phyloP scores from a whole-genome alignment of 163 green algal species.

The Chlorella variabilis region DNA sequence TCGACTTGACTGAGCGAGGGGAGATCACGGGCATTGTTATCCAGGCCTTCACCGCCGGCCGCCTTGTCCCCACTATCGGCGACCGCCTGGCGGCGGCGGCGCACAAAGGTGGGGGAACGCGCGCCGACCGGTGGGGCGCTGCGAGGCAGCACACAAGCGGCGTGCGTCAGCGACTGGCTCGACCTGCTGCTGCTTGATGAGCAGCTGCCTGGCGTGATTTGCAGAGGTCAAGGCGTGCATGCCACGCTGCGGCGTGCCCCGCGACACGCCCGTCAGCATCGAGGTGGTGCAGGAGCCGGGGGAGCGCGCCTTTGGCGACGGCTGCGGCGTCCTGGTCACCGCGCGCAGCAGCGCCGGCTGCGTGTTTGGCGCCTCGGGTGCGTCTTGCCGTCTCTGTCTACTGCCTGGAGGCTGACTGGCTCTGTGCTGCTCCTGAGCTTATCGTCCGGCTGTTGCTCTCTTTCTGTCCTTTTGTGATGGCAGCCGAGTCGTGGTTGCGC shows the following conservation, averaged over 20 bases:
- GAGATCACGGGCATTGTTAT: constrained; percentile 47
- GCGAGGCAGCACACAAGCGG: too few species aligned
- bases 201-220: too few species aligned
- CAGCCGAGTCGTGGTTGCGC: not conserved
- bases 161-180: too few species aligned
- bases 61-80: constrained; percentile 34
- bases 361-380: constrained; percentile 62
- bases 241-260: not conserved
- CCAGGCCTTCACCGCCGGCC: constrained; percentile 58
- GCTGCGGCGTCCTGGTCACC: constrained; percentile 68
- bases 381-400: not conserved
- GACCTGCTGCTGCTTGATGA: too few species aligned
- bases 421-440: not conserved
- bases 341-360: constrained; percentile 69
- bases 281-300: constrained; percentile 48
- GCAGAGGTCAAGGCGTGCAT: constrained; percentile 27
- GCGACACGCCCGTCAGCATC: not conserved
- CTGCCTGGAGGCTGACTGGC: not conserved
- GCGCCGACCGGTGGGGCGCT: too few species aligned
- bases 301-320: constrained; percentile 59
- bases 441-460: too few species aligned
- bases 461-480: not conserved
- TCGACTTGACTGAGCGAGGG: constrained; percentile 63
- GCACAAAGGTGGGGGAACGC: not conserved
- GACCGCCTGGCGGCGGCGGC: constrained; percentile 59